Percentiles rank a stretch among this genome's conserved stretches.
These are phyloP conservation scores for Acanthamoeba castellanii DNA, from an alignment of 208 protist species.

Conservation along the genomic window DNA sequence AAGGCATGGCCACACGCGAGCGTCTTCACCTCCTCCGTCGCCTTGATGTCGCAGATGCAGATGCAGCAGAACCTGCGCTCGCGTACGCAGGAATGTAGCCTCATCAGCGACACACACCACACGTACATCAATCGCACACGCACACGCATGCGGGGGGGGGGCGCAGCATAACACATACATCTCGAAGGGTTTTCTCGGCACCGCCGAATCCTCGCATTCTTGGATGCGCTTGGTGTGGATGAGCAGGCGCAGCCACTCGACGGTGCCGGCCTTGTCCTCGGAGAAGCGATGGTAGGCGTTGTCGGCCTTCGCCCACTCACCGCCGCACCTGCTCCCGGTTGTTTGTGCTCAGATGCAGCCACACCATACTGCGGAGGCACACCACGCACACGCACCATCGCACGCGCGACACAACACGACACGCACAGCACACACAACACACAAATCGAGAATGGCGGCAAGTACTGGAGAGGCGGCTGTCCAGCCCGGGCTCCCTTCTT, in stretches of 20 bases:
- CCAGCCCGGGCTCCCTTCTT: neutral
- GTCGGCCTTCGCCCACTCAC: neutral
- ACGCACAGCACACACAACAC: neutral
- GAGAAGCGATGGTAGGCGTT: neutral
- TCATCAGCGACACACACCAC: no score
- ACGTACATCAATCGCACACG: neutral
- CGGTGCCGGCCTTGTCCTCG: neutral
- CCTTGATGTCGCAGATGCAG: neutral
- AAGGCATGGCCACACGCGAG: neutral
- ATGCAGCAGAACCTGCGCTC: conserved; percentile 6
- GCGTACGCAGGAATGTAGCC: neutral
- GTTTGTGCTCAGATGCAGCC: no score
- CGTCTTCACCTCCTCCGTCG: neutral
- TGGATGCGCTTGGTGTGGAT: conserved; percentile 2
- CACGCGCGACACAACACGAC: neutral
- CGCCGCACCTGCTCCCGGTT: neutral
- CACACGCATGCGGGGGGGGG: no score
- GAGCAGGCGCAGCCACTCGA: neutral
- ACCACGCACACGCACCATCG: no score
- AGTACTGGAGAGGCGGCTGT: neutral
- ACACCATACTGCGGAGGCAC: neutral
- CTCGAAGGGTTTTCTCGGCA: neutral
- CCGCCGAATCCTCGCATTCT: neutral
- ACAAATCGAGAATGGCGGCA: neutral
- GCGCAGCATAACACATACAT: neutral